These are phyloP conservation scores for Thyridium curvatum DNA, from an alignment of 2,329 filamentous ascomycete genomes.

Conservation along the genomic window DNA sequence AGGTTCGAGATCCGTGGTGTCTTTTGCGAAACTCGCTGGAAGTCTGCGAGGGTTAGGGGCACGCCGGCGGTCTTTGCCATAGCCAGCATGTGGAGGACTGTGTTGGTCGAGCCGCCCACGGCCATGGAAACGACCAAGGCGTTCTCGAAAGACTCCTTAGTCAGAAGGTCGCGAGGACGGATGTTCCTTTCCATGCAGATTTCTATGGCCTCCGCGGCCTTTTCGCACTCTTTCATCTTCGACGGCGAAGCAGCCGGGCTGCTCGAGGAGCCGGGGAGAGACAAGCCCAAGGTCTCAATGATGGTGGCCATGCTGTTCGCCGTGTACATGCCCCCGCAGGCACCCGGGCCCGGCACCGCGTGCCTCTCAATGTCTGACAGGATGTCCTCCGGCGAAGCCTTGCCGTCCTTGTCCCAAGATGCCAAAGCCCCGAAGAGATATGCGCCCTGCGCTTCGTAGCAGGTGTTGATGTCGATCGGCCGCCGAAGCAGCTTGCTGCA, in stretches of 20 bases:
- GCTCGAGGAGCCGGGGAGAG: constrained; percentile 70
- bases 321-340: constrained; percentile 80
- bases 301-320: constrained; percentile 70
- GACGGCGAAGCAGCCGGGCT: constrained; percentile 66
- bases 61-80: constrained; percentile 75
- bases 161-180: constrained; percentile 69
- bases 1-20: constrained; percentile 74
- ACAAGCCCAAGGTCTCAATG: constrained; percentile 67
- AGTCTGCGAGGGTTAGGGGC: constrained; percentile 76
- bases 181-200: constrained; percentile 71
- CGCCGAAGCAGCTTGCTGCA: constrained; percentile 65
- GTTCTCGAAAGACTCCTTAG: constrained; percentile 72
- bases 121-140: constrained; percentile 78
- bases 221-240: constrained; percentile 67
- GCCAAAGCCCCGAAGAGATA: constrained; percentile 86
- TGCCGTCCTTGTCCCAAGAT: constrained; percentile 1
- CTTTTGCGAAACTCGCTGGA: constrained; percentile 72
- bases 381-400: constrained; percentile 55
- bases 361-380: constrained; percentile 90
- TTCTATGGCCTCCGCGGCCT: constrained; percentile 65
- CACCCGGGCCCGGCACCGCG: constrained; percentile 76
- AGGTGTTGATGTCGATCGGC: constrained; percentile 86
- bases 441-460: constrained; percentile 94
- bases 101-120: constrained; percentile 76
- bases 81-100: constrained; percentile 74